Evolutionary conservation across 2,329 filamentous ascomycete species (phyloP).

Genomic region (Aspergillus viridinutans): DNA sequence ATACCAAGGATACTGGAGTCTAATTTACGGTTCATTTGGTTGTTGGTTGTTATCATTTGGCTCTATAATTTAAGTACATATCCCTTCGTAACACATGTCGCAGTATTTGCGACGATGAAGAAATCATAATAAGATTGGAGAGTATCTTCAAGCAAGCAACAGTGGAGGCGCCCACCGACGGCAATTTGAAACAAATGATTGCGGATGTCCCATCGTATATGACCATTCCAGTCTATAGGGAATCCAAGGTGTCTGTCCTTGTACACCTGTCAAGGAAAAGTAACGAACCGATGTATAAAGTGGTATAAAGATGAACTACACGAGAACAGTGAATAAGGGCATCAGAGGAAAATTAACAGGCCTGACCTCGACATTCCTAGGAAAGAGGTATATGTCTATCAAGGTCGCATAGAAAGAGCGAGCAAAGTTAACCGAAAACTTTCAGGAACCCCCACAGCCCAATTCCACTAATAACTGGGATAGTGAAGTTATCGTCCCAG

Average conservation of each 20-base stretch:
- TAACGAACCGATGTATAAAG: not conserved
- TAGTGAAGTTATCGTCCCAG: conserved; percentile 97
- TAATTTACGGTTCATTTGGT: not conserved
- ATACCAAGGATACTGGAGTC: not conserved
- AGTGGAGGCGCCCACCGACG: not conserved
- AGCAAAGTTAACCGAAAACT: conserved; percentile 59
- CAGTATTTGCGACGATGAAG: not conserved
- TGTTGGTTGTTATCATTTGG: not conserved
- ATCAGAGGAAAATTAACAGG: not conserved
- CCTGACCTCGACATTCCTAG: not conserved
- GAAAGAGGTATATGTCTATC: not conserved
- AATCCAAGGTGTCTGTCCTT: not conserved
- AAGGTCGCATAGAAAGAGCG: conserved; percentile 2
- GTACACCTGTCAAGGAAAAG: not conserved
- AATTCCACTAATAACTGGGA: conserved; percentile 82
- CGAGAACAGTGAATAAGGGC: not conserved
- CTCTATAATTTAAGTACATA: not conserved
- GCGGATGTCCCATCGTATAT: not conserved
- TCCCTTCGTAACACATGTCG: not conserved
- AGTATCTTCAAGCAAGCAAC: not conserved
- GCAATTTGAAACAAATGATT: not conserved
- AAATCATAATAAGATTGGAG: not conserved
- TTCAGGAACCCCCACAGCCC: conserved; percentile 91
- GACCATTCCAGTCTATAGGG: not conserved
- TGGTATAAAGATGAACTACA: not conserved